Base-by-base conservation (phyloP, 2,329 filamentous ascomycete species). In the Cladophialophora yegresii region DNA sequence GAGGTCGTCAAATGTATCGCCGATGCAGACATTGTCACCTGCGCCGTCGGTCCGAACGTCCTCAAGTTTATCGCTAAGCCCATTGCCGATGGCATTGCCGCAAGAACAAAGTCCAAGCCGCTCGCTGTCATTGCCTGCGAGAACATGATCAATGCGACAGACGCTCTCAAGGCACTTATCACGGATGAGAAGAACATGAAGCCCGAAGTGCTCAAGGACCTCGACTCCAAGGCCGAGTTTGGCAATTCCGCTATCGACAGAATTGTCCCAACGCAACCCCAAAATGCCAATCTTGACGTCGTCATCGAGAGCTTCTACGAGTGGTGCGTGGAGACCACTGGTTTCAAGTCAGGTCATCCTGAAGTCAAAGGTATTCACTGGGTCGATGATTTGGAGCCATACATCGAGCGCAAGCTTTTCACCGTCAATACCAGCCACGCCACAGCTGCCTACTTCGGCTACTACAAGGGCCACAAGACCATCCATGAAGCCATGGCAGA, bases 361-460 rank as follows among this genome's bases (percentile, higher is more conserved):
- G 79, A 85, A 20, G 93, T 99, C 74, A 79, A 95, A 70, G 93
- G 93, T 65, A 89, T 98, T 76, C 90, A 96, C 81, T 97, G 91
- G 87, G 95, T 98, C 65, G 87, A 92, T 69, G 85, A 98, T 80
- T 87, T 99, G 32, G 85, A 88, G 75, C 95, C 95, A 63, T 99
- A 93, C 82, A 98, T 99, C 74, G 95, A 99, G 87, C 93, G 95
- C 79, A 99, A 99, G 86, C 88, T 99, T 70, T 99, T 93, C 84
- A 99, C 95, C 23, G 93, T 99, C 85, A 99, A 99, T 86, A 99
- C 95, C 23, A 90, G 92, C 62, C 95, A 99, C 77, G 95, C 95
- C 65, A 96, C 93, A 7, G 93, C 93, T 22, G 93, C 95, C 65
- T 98, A 98, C 85, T 93, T 95, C 78, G 93, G 93, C 61, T 90